Evolutionary conservation across 768 basidiomycete species (phyloP).

Genomic region (Russula vinacea): DNA sequence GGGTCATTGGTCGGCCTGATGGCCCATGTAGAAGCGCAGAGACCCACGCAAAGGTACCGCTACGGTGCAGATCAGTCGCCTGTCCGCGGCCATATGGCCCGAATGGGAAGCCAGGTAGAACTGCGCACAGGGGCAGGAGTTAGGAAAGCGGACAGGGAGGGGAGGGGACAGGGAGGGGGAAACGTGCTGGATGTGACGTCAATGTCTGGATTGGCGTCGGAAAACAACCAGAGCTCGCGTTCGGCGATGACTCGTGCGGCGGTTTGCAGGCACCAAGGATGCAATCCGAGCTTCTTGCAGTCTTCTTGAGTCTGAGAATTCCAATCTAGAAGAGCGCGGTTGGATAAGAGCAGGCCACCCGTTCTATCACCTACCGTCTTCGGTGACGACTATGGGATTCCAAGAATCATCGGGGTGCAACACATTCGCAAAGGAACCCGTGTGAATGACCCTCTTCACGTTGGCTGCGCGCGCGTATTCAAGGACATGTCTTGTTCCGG

Average conservation of each 20-base stretch:
- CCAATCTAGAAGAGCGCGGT: constrained; percentile 19
- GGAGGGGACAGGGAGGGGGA: not conserved
- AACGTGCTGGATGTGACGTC: constrained; percentile 24
- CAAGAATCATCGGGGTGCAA: constrained; percentile 22
- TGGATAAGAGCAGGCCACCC: not conserved
- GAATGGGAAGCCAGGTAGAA: constrained; percentile 20
- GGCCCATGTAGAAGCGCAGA: constrained; percentile 19
- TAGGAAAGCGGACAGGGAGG: not conserved
- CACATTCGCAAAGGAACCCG: constrained; percentile 18
- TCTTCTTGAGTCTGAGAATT: constrained; percentile 19
- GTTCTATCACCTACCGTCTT: constrained; percentile 10
- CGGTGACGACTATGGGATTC: constrained; percentile 21
- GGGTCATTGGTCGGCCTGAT: constrained; percentile 13
- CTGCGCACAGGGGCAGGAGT: not conserved
- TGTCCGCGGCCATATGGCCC: constrained; percentile 26
- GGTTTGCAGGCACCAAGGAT: constrained; percentile 24
- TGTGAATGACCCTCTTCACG: constrained; percentile 15
- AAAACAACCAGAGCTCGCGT: constrained; percentile 26
- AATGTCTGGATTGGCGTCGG: constrained; percentile 17
- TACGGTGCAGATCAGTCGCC: constrained; percentile 2
- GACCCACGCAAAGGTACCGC: constrained; percentile 25
- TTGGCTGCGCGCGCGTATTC: constrained; percentile 12
- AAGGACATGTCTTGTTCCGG: constrained; percentile 14
- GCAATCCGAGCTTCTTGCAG: constrained; percentile 19
- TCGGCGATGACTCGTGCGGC: constrained; percentile 21